phyloP scores from a whole-genome alignment of 352 stramenopile genomes.

The Nothophytophthora sp. region DNA sequence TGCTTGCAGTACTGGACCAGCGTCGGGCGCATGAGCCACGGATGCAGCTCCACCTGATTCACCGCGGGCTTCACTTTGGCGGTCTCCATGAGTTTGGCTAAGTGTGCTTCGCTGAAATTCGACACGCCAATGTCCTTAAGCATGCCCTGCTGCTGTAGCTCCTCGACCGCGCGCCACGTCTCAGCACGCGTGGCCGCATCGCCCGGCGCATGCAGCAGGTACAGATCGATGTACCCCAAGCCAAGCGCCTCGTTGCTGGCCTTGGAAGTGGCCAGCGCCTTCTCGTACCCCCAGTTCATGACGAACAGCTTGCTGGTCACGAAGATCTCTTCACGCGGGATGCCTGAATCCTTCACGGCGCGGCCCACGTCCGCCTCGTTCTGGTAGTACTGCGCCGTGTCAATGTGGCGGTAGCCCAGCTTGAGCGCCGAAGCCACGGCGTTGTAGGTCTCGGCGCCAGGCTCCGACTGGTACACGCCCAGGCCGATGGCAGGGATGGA shows the following conservation, averaged over 20 bases:
- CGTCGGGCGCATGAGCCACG: conserved; percentile 65
- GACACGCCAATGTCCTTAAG: conserved; percentile 88
- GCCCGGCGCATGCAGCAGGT: conserved; percentile 70
- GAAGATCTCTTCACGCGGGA: conserved; percentile 78
- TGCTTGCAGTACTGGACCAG: conserved; percentile 60
- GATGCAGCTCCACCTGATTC: conserved; percentile 87
- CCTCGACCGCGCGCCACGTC: conserved; percentile 56
- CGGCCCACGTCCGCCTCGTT: conserved; percentile 86
- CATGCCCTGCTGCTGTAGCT: conserved; percentile 51
- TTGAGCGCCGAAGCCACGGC: conserved; percentile 56
- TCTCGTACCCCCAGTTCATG: conserved; percentile 69
- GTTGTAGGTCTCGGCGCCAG: conserved; percentile 55
- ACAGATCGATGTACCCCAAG: conserved; percentile 86
- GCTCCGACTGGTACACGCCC: conserved; percentile 53
- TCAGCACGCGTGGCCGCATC: conserved; percentile 40
- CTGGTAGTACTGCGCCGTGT: conserved; percentile 85
- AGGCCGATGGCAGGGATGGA: conserved; percentile 56
- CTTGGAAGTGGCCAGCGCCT: conserved; percentile 46
- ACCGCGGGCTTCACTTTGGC: conserved; percentile 62
- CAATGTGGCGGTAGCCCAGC: conserved; percentile 89
- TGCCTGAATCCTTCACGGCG: conserved; percentile 66
- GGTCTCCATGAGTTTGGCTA: conserved; percentile 76
- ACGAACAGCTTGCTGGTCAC: conserved; percentile 84
- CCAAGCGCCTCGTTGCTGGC: conserved; percentile 66
- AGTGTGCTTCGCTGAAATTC: conserved; percentile 88